Evolutionary conservation across 176 grass and related monocot species (phyloP), one percentile per base, ranked within the genome.

Genomic region (Triticum turgidum): DNA sequence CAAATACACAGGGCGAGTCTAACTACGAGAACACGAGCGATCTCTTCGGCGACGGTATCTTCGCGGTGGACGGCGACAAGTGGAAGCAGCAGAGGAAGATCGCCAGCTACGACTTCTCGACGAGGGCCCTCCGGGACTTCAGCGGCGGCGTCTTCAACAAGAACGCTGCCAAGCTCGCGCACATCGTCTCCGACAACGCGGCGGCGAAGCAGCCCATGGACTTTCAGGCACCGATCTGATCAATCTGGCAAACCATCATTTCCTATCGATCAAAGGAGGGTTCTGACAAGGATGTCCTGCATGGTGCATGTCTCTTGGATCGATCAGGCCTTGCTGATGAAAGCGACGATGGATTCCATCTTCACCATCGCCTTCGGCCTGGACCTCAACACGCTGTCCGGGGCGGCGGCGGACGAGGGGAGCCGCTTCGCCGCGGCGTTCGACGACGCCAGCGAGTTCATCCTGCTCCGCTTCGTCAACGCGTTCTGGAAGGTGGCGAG

Each of bases 311-410:
- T 54, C 52, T 86, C 21, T 35, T 37, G 15, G 17, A 21, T 83
- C n/a, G 4, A 17, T 34, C 83, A 92, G 87, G 85, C 39, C 7
- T 80, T 94, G n/a, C 67, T 90, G 21, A 68, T 88, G 83, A 85
- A 77, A 54, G 89, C 89, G 0, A 91, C 94, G 14, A 93, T 96
- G 89, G 94, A 94, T 54, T 93, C 94, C 51, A 92, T 94, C 65
- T 92, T 90, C 64, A 86, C 78, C 44, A 81, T 94, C 39, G 84
- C 76, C 1, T 97, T 97, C 52, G 91, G 91, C 6, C 18, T 69
- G 5, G 89, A 97, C 39, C 61, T 97, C 56, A 78, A 90, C 81
- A 85, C 81, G 27, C 21, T 92, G 33, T 59, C 69, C 21, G 86
- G 81, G 30, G 74, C 75, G 12, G 4, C 39, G 6, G 11, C n/a